These are phyloP conservation scores for Saksenaea vasiformis DNA, from an alignment of 371 early-diverging fungal species.

Conservation along the genomic window DNA sequence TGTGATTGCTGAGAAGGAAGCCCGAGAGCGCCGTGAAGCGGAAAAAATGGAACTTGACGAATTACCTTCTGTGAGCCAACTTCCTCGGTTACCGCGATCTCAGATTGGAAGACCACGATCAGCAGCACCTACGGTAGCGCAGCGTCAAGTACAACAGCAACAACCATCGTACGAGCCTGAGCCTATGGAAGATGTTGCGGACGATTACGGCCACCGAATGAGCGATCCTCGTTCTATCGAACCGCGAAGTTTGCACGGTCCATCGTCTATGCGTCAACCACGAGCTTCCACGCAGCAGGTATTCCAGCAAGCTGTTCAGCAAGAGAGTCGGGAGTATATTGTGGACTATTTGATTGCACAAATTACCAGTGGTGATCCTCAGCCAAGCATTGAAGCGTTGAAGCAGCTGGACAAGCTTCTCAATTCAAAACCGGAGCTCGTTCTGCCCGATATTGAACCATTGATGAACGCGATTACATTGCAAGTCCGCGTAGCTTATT, in stretches of 20 bases:
- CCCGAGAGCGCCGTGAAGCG: conserved; percentile 28
- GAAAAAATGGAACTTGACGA: conserved; percentile 45
- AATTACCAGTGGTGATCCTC: conserved; percentile 72
- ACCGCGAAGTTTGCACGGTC: conserved; percentile 15
- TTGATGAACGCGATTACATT: conserved; percentile 77
- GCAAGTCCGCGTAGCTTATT: conserved; percentile 79
- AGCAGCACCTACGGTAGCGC: conserved; percentile 11
- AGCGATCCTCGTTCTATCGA: conserved; percentile 19
- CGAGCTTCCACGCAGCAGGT: conserved; percentile 23
- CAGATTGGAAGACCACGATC: conserved; percentile 37
- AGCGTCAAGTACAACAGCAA: conserved; percentile 16
- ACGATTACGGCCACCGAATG: conserved; percentile 36
- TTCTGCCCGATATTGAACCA: conserved; percentile 66
- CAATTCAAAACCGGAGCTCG: conserved; percentile 47
- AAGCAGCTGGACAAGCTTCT: conserved; percentile 77
- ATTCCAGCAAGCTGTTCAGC: conserved; percentile 22
- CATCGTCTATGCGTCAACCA: conserved; percentile 25
- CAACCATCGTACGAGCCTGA: conserved; percentile 39
- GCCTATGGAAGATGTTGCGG: conserved; percentile 51
- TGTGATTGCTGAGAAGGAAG: conserved; percentile 39
- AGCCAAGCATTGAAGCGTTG: conserved; percentile 76
- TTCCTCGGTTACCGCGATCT: conserved; percentile 31
- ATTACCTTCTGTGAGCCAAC: conserved; percentile 33
- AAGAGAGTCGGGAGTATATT: conserved; percentile 34
- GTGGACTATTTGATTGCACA: conserved; percentile 77